phyloP scores from a whole-genome alignment of 1,284 basidiomycete genomes.

The Xerocomus nothofagi region DNA sequence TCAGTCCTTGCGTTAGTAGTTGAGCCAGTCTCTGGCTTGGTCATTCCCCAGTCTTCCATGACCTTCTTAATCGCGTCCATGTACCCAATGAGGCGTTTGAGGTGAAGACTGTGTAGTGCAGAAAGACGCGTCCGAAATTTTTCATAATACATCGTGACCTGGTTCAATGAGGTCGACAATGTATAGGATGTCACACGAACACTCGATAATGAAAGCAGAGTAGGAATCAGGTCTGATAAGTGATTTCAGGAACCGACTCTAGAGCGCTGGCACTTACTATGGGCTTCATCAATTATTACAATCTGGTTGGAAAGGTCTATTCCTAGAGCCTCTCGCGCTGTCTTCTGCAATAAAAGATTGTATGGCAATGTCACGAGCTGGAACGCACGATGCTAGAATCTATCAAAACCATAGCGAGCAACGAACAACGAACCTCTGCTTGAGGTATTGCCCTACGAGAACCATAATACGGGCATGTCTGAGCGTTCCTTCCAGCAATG shows the following conservation, averaged over 20 bases:
- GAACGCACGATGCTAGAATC: not conserved
- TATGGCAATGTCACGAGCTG: constrained; percentile 92
- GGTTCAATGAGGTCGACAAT: constrained; percentile 66
- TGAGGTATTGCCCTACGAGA: constrained; percentile 85
- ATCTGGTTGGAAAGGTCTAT: constrained; percentile 84
- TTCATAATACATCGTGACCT: constrained; percentile 78
- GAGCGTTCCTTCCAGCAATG: constrained; percentile 58
- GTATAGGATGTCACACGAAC: constrained; percentile 61
- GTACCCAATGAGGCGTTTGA: constrained; percentile 77
- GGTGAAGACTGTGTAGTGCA: constrained; percentile 73
- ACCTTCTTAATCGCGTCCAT: constrained; percentile 67
- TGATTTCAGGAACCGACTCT: not conserved
- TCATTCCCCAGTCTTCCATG: constrained; percentile 47
- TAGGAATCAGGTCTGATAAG: constrained; percentile 76
- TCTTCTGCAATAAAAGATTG: constrained; percentile 85
- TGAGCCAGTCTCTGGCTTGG: constrained; percentile 24
- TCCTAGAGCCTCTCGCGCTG: constrained; percentile 83
- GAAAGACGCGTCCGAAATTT: constrained; percentile 80
- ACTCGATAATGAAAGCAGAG: constrained; percentile 85
- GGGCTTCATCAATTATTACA: constrained; percentile 94
- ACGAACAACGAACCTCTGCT: constrained; percentile 68
- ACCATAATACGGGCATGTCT: constrained; percentile 93
- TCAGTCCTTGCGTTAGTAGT: constrained; percentile 39
- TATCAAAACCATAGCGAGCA: not conserved
- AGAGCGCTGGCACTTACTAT: constrained; percentile 61